A percentile compares a stretch with the other conserved stretches of the same genome.
phyloP scores from a whole-genome alignment of 2,329 filamentous ascomycete species.

The Basipetospora chlamydospora region DNA sequence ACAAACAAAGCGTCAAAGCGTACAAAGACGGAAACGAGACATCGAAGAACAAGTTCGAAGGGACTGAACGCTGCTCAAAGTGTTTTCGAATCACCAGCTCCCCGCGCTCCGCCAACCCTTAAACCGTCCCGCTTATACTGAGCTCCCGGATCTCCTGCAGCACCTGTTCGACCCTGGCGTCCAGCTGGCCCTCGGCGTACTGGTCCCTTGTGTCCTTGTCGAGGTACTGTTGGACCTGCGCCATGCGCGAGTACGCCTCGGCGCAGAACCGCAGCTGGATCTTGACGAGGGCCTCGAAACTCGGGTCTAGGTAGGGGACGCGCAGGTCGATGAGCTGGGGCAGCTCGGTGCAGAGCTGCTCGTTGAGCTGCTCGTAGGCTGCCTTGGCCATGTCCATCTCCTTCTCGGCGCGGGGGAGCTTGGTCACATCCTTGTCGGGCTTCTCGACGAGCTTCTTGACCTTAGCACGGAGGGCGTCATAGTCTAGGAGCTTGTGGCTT shows the following conservation, averaged over 20 bases:
- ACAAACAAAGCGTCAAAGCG: too few relatives aligned
- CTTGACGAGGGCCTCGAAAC: constrained; percentile 95
- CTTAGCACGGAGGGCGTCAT: constrained; percentile 87
- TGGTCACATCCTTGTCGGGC: constrained; percentile 95
- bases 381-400: constrained; percentile 88
- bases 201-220: constrained; percentile 91
- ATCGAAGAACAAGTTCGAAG: too few relatives aligned
- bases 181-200: constrained; percentile 85
- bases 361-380: constrained; percentile 92
- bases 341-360: constrained; percentile 83
- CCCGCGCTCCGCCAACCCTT: too few relatives aligned
- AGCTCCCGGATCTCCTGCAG: constrained; percentile 92
- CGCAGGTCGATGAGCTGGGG: constrained; percentile 93
- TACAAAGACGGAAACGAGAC: too few relatives aligned
- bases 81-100: too few relatives aligned
- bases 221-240: constrained; percentile 96
- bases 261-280: constrained; percentile 96
- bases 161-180: constrained; percentile 85
- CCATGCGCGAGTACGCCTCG: constrained; percentile 94
- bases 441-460: constrained; percentile 97
- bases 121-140: constrained; percentile 70
- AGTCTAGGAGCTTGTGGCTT: constrained; percentile 95
- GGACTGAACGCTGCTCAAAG: too few relatives aligned
- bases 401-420: constrained; percentile 89
- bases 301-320: constrained; percentile 92